phyloP scores from a whole-genome alignment of 176 grass and related monocot species.

The Themeda triandra region DNA sequence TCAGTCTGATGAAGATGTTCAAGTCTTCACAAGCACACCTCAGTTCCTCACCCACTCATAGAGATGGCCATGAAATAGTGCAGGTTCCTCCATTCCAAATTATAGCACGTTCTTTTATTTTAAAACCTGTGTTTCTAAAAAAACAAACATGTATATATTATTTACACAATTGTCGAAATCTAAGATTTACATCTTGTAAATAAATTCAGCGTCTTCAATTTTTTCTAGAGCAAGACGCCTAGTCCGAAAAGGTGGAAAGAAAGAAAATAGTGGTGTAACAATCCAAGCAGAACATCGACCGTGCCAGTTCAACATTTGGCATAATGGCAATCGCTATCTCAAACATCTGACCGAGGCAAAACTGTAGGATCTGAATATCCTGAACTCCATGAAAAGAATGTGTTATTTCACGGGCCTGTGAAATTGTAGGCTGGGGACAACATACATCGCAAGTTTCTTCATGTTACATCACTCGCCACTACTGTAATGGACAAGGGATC shows the following conservation, averaged over 20 bases:
- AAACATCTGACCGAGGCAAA: not conserved
- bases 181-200: not conserved
- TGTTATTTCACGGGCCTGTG: conserved; percentile 40
- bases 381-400: not conserved
- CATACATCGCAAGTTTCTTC: conserved; percentile 5
- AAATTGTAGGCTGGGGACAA: conserved; percentile 29
- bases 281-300: not conserved
- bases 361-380: not conserved
- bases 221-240: not conserved
- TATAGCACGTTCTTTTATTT: not conserved
- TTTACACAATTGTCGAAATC: not conserved
- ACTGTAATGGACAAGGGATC: conserved; percentile 27
- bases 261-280: not conserved
- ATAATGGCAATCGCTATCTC: not conserved
- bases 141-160: not conserved
- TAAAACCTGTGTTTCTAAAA: too few species aligned
- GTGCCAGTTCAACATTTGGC: not conserved
- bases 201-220: not conserved
- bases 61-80: not conserved
- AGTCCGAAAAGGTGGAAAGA: not conserved
- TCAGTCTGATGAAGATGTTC: not conserved
- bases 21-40: not conserved
- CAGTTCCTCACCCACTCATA: not conserved
- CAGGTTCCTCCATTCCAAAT: too few species aligned
- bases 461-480: conserved; percentile 38